Conservation (phyloP, 2,329 filamentous ascomycete genomes). For the Thielaviopsis punctulata region DNA sequence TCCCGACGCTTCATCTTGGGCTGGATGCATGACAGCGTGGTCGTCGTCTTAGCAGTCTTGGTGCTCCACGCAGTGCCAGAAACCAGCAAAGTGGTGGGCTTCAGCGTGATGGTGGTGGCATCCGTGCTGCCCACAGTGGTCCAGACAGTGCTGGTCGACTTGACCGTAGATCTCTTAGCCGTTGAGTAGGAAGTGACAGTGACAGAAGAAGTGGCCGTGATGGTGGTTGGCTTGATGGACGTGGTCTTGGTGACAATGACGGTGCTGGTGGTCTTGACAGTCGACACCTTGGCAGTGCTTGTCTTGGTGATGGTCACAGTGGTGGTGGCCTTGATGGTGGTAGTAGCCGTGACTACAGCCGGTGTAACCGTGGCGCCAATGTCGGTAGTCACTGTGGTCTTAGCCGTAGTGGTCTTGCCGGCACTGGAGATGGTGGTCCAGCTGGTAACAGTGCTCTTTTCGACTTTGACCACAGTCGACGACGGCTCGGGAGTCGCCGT, state of each 20-base stretch:
- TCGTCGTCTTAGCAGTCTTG: conserved; percentile 3
- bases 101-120: conserved; percentile 1
- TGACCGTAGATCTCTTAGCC: background rate
- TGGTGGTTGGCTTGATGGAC: background rate
- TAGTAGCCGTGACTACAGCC: background rate
- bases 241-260: background rate
- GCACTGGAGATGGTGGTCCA: background rate
- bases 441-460: background rate
- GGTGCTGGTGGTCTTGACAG: conserved; percentile 1
- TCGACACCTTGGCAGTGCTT: conserved; percentile 1
- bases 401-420: conserved; percentile 2
- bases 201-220: background rate
- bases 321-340: background rate
- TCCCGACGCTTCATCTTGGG: background rate
- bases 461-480: background rate
- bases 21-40: background rate
- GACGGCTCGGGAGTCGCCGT: background rate
- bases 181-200: background rate
- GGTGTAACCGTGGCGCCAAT: background rate
- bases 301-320: background rate
- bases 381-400: background rate
- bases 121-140: conserved; percentile 4
- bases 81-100: background rate
- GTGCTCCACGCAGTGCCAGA: background rate
- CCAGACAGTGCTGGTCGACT: background rate